phyloP scores from a whole-genome alignment of 2,329 filamentous ascomycete genomes.

The Blastomyces parvus region DNA sequence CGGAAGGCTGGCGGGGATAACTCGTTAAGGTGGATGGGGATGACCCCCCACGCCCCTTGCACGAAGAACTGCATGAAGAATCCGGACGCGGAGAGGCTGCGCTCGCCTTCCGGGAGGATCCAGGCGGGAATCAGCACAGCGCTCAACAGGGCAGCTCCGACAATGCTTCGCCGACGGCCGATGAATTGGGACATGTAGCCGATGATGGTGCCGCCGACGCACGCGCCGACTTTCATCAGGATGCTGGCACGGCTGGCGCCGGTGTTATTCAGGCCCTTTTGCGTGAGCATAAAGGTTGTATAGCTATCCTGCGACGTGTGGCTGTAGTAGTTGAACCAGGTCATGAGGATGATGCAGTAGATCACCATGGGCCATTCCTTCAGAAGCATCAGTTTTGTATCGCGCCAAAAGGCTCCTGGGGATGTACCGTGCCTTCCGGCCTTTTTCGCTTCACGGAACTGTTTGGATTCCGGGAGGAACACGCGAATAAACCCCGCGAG shows the following conservation, averaged over 20 bases:
- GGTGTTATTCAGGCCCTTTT: constrained; percentile 58
- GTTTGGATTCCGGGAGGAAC: constrained; percentile 68
- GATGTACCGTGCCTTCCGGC: constrained; percentile 43
- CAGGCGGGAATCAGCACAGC: constrained; percentile 62
- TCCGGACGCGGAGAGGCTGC: constrained; percentile 58
- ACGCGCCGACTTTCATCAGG: constrained; percentile 69
- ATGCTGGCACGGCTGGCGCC: constrained; percentile 66
- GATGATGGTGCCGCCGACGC: constrained; percentile 61
- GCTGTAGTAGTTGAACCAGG: constrained; percentile 63
- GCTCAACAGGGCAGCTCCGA: constrained; percentile 56
- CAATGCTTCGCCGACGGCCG: constrained; percentile 50
- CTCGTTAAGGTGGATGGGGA: constrained; percentile 61
- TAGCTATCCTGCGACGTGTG: constrained; percentile 75
- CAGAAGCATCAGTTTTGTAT: constrained; percentile 57
- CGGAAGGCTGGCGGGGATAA: constrained; percentile 52
- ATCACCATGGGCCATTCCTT: constrained; percentile 68
- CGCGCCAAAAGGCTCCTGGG: constrained; percentile 52
- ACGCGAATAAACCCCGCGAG: constrained; percentile 73
- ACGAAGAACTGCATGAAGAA: constrained; percentile 80
- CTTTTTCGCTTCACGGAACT: constrained; percentile 62
- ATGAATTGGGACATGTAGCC: constrained; percentile 68
- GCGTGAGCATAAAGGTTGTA: constrained; percentile 66
- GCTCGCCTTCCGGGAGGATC: constrained; percentile 48
- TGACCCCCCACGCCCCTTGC: constrained; percentile 66
- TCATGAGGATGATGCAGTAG: constrained; percentile 72